Evolutionary conservation across 2,329 filamentous ascomycete genomes (phyloP), one percentile per base, ranked within the genome.

Genomic region (Tolypocladium endophyticum): DNA sequence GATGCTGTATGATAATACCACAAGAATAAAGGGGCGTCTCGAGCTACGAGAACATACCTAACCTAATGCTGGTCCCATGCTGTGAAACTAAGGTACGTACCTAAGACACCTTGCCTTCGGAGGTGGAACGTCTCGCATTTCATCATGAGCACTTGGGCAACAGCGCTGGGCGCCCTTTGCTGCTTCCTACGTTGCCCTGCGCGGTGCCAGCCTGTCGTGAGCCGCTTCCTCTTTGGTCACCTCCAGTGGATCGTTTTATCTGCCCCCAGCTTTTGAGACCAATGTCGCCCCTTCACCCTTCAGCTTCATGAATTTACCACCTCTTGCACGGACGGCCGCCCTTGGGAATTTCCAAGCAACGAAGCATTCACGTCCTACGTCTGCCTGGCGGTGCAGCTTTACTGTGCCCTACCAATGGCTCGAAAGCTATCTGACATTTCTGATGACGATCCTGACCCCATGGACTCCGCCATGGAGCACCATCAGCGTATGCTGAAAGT

Each of bases 1-100:
- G 67, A 68, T 67, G 67, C 65, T 74, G 71, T 71, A 72, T 72
- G 69, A 71, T 71, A 73, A 72, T 72, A 71, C 67, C 68, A 70
- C 67, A 55, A 59, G 59, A 59, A 38, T 39, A 65, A 63, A 62
- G 66, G 59, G 59, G 56, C 58, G 25, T 35, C 12, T 16, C 30
- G 23, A 53, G 50, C 28, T 53, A 35, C 11, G 30, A 53, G 6
- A 16, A 6, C 50, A 35, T 9, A n/a, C n/a, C n/a, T n/a, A n/a
- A n/a, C n/a, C n/a, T n/a, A 20, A 23, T 35, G 50, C 20, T 16
- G 30, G 50, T n/a, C 28, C 28, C 16, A 20, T 35, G 1, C 1
- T 53, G 30, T 54, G 50, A 16, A 54, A 20, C 8, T 23, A 4
- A n/a, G n/a, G n/a, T n/a, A n/a, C n/a, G n/a, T n/a, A n/a, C n/a